Evolutionary conservation across 192 early-diverging fungal species (phyloP).

Genomic region (Phycomyces nitens): DNA sequence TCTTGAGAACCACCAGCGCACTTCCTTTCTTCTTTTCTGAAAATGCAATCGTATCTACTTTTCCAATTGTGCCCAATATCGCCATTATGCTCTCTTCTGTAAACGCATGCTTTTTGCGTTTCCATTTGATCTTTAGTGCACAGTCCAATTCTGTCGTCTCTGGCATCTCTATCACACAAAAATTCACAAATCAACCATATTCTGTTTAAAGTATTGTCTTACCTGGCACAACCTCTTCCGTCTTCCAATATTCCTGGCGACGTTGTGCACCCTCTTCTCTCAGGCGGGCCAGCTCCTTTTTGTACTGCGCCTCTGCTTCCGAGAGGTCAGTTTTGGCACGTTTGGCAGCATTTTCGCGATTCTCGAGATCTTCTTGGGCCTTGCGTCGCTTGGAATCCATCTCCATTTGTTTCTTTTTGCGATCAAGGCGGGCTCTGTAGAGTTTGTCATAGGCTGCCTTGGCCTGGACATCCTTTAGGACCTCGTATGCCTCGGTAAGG

Average conservation of each 20-base stretch:
- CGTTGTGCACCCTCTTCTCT: slow-evolving; percentile 29
- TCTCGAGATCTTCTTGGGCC: slow-evolving; percentile 46
- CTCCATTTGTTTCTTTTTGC: slow-evolving; percentile 38
- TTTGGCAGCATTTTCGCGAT: slow-evolving; percentile 43
- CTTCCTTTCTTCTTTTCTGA: slow-evolving; percentile 39
- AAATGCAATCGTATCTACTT: slow-evolving; percentile 41
- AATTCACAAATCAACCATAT: too few relatives aligned
- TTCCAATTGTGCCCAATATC: slow-evolving; percentile 37
- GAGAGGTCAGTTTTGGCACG: slow-evolving; percentile 40
- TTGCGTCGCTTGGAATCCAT: slow-evolving; percentile 43
- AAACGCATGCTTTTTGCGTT: slow-evolving; percentile 41
- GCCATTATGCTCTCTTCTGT: slow-evolving; percentile 26
- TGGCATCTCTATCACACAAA: slow-evolving; percentile 11
- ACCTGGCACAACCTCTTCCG: not conserved
- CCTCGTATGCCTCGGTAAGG: slow-evolving; percentile 41
- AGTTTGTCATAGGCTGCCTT: slow-evolving; percentile 39
- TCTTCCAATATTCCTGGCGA: slow-evolving; percentile 27
- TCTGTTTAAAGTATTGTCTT: not conserved
- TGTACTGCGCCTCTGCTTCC: slow-evolving; percentile 31
- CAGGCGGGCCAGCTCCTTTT: slow-evolving; percentile 39
- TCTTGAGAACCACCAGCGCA: slow-evolving; percentile 42
- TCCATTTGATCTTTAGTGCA: slow-evolving; percentile 50
- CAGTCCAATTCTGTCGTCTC: slow-evolving; percentile 40
- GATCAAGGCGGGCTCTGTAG: slow-evolving; percentile 36
- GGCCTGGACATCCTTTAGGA: slow-evolving; percentile 39